phyloP scores from a whole-genome alignment of 1,284 basidiomycete species.

The Apiotrichum porosum region DNA sequence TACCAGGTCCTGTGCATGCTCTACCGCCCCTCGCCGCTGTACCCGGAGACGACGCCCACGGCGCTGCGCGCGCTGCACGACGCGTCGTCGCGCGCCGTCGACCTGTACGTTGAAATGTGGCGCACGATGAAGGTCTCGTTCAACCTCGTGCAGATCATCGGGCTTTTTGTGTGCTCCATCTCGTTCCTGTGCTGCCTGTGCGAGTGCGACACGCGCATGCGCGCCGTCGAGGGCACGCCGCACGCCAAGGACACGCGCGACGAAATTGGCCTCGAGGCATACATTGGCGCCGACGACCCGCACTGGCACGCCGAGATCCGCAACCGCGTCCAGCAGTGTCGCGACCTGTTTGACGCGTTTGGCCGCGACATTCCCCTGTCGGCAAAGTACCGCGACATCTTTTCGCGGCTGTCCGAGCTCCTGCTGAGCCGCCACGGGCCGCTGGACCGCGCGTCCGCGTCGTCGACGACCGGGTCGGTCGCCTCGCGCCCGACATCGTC shows the following conservation, averaged over 20 bases:
- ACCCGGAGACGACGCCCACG: constrained; percentile 21
- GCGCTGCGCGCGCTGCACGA: constrained; percentile 24
- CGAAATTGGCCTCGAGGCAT: constrained; percentile 12
- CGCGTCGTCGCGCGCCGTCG: constrained; percentile 22
- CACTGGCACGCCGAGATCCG: constrained; percentile 24
- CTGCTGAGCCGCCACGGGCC: constrained; percentile 20
- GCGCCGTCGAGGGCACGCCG: neutral
- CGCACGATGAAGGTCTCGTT: constrained; percentile 24
- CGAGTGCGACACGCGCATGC: constrained; percentile 30
- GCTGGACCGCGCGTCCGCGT: neutral
- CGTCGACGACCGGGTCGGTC: neutral
- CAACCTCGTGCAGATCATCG: constrained; percentile 32
- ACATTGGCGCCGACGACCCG: constrained; percentile 12
- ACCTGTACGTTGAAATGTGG: constrained; percentile 29
- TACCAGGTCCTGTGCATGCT: constrained; percentile 27
- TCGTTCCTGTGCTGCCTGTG: constrained; percentile 30
- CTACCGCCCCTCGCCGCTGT: constrained; percentile 31
- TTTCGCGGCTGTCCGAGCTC: constrained; percentile 19
- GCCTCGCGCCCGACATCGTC: neutral
- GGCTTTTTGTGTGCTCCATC: constrained; percentile 29
- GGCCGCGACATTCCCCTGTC: constrained; percentile 21
- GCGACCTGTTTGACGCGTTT: constrained; percentile 29
- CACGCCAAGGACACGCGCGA: neutral
- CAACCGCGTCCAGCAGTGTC: constrained; percentile 24
- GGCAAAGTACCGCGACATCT: constrained; percentile 26